Conservation (phyloP, 257 asterid species). For the Ligustrum vulgare region DNA sequence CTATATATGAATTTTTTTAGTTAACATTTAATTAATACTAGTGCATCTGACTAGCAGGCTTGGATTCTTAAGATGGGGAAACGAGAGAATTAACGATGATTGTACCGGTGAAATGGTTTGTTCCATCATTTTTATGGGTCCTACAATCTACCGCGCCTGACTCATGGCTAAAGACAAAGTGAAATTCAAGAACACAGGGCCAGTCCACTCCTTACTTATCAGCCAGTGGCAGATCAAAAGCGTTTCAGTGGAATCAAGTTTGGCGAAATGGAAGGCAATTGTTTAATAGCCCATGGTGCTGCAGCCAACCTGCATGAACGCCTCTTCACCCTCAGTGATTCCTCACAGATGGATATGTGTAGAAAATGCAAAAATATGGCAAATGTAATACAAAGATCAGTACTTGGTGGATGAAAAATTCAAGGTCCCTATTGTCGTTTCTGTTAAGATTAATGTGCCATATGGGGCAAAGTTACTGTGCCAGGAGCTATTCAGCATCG, state of each 20-base stretch:
- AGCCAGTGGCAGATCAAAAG: constrained; percentile 93
- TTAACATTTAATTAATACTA: neutral
- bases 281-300: constrained; percentile 94
- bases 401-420: constrained; percentile 59
- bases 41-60: constrained; percentile 45
- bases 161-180: constrained; percentile 98
- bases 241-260: constrained; percentile 90
- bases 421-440: constrained; percentile 87
- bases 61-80: constrained; percentile 85
- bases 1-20: neutral
- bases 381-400: constrained; percentile 65
- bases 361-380: constrained; percentile 76
- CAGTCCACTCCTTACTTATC: constrained; percentile 90
- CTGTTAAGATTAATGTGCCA: constrained; percentile 71
- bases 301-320: constrained; percentile 85
- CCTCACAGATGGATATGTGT: constrained; percentile 84
- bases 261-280: constrained; percentile 95
- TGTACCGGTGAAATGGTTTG: constrained; percentile 70
- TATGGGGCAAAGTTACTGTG: constrained; percentile 87
- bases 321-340: constrained; percentile 87
- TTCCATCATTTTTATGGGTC: constrained; percentile 81
- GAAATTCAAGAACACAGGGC: constrained; percentile 81
- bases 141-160: constrained; percentile 88
- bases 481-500: constrained; percentile 95
- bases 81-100: constrained; percentile 78